These are phyloP conservation scores for Cadophora sp. DNA, from an alignment of 2,329 filamentous ascomycete genomes.

Conservation along the genomic window DNA sequence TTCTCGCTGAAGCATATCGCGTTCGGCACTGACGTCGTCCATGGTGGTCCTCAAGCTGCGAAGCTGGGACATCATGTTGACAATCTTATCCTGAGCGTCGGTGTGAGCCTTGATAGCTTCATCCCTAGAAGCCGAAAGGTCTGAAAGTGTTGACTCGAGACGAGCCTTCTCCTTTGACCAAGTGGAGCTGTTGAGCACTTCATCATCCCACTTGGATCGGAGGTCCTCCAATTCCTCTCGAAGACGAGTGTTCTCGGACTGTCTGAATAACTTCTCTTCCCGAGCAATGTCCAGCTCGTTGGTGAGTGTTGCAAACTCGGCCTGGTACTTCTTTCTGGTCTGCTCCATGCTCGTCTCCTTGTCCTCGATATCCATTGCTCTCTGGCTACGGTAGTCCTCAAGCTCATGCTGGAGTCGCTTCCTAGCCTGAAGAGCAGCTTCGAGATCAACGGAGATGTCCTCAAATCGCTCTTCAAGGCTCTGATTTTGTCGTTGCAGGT, in stretches of 20 bases:
- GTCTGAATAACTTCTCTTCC: conserved; percentile 85
- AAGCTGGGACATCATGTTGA: conserved; percentile 88
- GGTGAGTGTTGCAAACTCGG: conserved; percentile 86
- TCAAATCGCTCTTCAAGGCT: conserved; percentile 90
- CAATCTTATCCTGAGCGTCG: conserved; percentile 92
- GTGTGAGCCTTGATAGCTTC: conserved; percentile 94
- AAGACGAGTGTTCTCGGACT: conserved; percentile 84
- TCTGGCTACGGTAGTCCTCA: conserved; percentile 94
- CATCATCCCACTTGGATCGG: conserved; percentile 96
- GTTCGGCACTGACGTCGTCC: conserved; percentile 85
- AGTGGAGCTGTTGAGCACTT: conserved; percentile 95
- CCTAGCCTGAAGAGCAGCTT: conserved; percentile 85
- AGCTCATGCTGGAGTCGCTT: conserved; percentile 96
- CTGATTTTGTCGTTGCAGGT: conserved; percentile 88
- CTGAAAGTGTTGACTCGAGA: conserved; percentile 86
- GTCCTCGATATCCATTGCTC: conserved; percentile 95
- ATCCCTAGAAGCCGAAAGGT: conserved; percentile 89
- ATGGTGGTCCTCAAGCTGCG: conserved; percentile 81
- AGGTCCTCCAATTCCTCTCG: conserved; percentile 97
- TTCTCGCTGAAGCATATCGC: conserved; percentile 84
- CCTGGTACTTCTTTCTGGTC: conserved; percentile 96
- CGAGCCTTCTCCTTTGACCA: conserved; percentile 98
- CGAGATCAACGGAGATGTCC: conserved; percentile 88
- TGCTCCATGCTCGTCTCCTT: conserved; percentile 97
- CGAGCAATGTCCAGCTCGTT: conserved; percentile 94